Base-by-base conservation (phyloP, 768 basidiomycete species). In the Harrya chromipes region DNA sequence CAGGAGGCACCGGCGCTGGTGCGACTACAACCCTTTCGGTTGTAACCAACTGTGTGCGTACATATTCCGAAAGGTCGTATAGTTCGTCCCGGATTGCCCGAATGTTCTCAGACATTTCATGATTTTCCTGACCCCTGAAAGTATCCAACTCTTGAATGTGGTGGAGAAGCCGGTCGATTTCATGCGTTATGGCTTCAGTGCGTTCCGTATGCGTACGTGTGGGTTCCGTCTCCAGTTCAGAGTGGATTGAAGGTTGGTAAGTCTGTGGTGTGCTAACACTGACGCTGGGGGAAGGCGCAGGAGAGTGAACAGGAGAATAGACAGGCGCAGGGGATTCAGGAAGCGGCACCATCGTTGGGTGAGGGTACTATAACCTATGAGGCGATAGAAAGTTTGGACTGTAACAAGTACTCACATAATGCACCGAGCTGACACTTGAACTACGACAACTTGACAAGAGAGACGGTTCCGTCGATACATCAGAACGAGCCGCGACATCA, bases 41-140 rank as follows among this genome's bases (percentile, higher is more conserved):
- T 47, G 43, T 56, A 13, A 63, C 54, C 29, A 66, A 27, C 62
- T 51, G 74, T 16, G 72, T 74, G 49, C 75, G 80, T 16, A 86
- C 65, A 52, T 74, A 78, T 24, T 80, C 71, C 0, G 82, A 78
- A 11, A 94, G 72, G 39, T 83, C 80, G 12, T 74, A 74, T 3
- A 95, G 70, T 55, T 88, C 83, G 33, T 84, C 74, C 49, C 85
- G 79, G 34, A 97, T 80, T 0, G 82, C 78, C 44, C 79, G 78
- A 4, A 95, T 74, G 60, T 87, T 83, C 40, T 80, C 81, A 1
- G 77, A 74, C 8, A 94, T 62, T 14, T 84, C 83, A 23, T 79
- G 73, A 26, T 75, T 79, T 55, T 94, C 87, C 3, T 79, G 73
- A 0, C 81, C 83, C 46, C 87, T 72, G 16, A 74, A 70, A 27